These are phyloP conservation scores for Saccharomyces hybrid DNA, from an alignment of 1,139 yeast species.

Conservation along the genomic window DNA sequence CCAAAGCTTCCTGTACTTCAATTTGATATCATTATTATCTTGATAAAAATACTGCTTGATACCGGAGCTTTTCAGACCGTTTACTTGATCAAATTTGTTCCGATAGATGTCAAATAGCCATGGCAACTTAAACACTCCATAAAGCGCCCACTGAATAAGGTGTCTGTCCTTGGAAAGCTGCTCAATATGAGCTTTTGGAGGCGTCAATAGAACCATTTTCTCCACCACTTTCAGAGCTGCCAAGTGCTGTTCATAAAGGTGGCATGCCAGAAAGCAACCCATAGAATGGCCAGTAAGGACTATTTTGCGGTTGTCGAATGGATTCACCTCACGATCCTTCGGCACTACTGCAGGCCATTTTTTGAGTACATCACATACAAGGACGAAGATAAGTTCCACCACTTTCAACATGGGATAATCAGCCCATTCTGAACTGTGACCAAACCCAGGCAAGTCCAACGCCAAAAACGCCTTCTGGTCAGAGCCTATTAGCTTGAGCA, in stretches of 20 bases:
- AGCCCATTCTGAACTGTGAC: conserved; percentile 34
- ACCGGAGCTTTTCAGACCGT: conserved; percentile 29
- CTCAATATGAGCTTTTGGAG: conserved; percentile 21
- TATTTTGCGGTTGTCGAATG: conserved; percentile 4
- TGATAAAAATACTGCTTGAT: conserved; percentile 24
- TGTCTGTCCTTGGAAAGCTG: conserved; percentile 12
- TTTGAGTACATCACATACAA: conserved; percentile 1
- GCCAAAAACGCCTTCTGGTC: conserved; percentile 42
- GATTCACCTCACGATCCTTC: background rate
- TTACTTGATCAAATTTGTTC: conserved; percentile 25
- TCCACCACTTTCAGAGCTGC: conserved; percentile 4
- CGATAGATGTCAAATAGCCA: conserved; percentile 26
- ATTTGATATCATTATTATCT: conserved; percentile 5
- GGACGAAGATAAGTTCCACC: conserved; percentile 7
- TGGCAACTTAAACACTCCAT: conserved; percentile 16
- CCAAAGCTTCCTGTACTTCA: conserved; percentile 22
- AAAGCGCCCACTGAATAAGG: conserved; percentile 13
- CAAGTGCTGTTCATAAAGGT: conserved; percentile 10
- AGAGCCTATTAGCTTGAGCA: conserved; percentile 50
- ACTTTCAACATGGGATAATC: conserved; percentile 21
- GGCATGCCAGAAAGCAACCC: conserved; percentile 27
- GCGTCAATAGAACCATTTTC: conserved; percentile 18
- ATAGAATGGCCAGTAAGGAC: conserved; percentile 28
- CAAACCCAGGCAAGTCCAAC: conserved; percentile 66
- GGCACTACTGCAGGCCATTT: background rate